Evolutionary conservation across 2,329 filamentous ascomycete genomes (phyloP), one percentile per base, ranked within the genome.

Genomic region (Aulographum hederae): DNA sequence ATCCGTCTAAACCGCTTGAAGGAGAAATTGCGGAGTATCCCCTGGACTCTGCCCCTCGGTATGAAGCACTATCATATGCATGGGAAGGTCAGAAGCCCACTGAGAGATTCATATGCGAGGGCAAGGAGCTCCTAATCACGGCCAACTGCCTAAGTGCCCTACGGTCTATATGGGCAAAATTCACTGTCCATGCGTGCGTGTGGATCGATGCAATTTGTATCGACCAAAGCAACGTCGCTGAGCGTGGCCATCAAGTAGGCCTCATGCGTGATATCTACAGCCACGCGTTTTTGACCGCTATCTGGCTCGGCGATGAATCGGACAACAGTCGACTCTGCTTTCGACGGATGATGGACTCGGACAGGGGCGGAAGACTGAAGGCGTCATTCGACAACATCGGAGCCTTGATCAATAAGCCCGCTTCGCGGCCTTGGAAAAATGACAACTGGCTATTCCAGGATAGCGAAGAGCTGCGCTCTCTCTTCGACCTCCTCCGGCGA

Each of bases 171-270:
- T n/a, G n/a, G n/a, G n/a, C n/a, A n/a, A n/a, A n/a, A n/a, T n/a
- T n/a, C n/a, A n/a, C n/a, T n/a, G n/a, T n/a, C n/a, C 21, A 25
- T 25, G 21, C n/a, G 8, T 18, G 25, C 11, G 11, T 33, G 11
- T 33, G 32, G 32, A 25, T 29, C 14, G 17, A 15, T 33, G 26
- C 26, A 6, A 29, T 33, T 13, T 33, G 32, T 17, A 10, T 33
- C 13, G 29, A 33, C 15, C 32, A 33, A 25, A n/a, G 5, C 14
- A 26, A 33, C 14, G 14, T 16, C 18, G 14, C 18, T 28, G 32
- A 33, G 26, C 28, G 29, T 6, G 26, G 26, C 19, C 23, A 12
- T 2, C 32, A 33, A 25, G 26, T 30, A 11, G 10, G n/a, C 5
- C 10, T 21, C n/a, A 16, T 33, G 32, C 16, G 21, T 6, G 15